Percentiles rank a stretch among this genome's conserved stretches.
Conservation (phyloP, 83 land plant species). For the Larix sibirica region DNA sequence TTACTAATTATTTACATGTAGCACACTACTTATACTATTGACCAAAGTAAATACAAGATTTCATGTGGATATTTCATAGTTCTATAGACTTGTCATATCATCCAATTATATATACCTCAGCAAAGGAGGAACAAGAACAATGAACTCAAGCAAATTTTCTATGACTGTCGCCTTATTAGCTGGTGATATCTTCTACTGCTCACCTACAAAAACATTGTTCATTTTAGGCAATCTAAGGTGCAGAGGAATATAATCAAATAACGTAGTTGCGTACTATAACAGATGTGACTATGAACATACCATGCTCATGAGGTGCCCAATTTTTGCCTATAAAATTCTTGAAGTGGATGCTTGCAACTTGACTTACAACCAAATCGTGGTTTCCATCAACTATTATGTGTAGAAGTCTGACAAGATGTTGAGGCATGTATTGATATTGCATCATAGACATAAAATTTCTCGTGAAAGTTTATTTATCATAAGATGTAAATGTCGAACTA, state of each 20-base stretch:
- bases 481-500: too few species aligned
- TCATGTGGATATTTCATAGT: not conserved
- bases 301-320: too few species aligned
- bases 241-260: not conserved
- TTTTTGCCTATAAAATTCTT: too few species aligned
- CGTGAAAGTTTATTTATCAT: too few species aligned
- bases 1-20: too few species aligned
- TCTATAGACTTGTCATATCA: not conserved
- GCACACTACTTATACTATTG: too few species aligned
- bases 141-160: conserved; percentile 53
- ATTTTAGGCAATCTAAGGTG: not conserved
- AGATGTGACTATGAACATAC: conserved; percentile 13
- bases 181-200: too few species aligned
- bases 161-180: conserved; percentile 65
- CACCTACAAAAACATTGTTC: too few species aligned
- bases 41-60: too few species aligned
- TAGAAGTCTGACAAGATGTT: conserved; percentile 92
- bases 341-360: too few species aligned
- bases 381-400: too few species aligned
- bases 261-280: not conserved
- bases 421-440: conserved; percentile 85
- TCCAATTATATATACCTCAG: conserved; percentile 41
- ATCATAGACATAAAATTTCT: conserved; percentile 1
- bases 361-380: too few species aligned
- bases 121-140: conserved; percentile 61